Evolutionary conservation across 306 rosid genomes (phyloP).

Genomic region (Corylus avellana): DNA sequence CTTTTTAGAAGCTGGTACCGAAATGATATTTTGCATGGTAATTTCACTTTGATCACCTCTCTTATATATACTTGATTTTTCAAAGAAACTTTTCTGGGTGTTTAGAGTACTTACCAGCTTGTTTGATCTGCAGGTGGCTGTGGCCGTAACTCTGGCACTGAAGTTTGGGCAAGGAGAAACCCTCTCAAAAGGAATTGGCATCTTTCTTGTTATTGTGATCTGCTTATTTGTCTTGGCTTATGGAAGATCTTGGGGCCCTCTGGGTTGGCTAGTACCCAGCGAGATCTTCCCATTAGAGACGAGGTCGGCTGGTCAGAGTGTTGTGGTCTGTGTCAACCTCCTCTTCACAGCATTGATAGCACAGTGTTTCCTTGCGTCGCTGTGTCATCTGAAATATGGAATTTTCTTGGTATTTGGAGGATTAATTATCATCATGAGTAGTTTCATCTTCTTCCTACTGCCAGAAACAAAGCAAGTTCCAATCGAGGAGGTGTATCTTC

Average conservation of each 20-base stretch:
- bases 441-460: constrained; percentile 76
- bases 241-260: constrained; percentile 98
- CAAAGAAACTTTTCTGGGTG: neutral
- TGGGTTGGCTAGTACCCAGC: constrained; percentile 96
- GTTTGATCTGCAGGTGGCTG: constrained; percentile 52
- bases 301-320: constrained; percentile 93
- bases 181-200: constrained; percentile 62
- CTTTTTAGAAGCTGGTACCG: constrained; percentile 90
- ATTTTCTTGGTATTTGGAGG: constrained; percentile 80
- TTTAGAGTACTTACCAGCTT: neutral
- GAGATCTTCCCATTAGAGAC: constrained; percentile 93
- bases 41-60: constrained; percentile 1
- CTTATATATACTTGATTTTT: neutral
- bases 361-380: constrained; percentile 71
- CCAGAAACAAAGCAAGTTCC: constrained; percentile 97
- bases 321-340: constrained; percentile 92
- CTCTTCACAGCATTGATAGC: constrained; percentile 90
- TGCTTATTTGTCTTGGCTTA: constrained; percentile 88
- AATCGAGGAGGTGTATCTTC: constrained; percentile 85
- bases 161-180: constrained; percentile 75
- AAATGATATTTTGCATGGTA: constrained; percentile 94
- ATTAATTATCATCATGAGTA: constrained; percentile 68
- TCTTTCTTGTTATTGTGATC: constrained; percentile 68
- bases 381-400: constrained; percentile 88
- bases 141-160: constrained; percentile 61